phyloP scores from a whole-genome alignment of 2,329 filamentous ascomycete genomes.

The Dryadomyces sulphureus region DNA sequence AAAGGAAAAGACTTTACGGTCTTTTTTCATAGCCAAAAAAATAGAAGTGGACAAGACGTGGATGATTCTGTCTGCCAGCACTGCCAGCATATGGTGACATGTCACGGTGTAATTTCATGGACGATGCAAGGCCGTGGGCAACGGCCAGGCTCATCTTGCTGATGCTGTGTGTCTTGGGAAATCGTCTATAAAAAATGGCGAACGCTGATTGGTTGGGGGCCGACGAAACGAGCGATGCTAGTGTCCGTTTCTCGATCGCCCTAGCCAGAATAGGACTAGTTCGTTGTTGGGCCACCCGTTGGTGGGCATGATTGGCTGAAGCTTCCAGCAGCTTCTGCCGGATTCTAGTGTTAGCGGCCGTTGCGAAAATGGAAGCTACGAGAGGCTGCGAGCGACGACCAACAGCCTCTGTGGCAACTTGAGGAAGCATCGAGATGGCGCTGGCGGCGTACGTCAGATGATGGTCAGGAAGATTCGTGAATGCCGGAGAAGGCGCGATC shows the following conservation, averaged over 20 bases:
- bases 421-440: slow-evolving; percentile 14
- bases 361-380: neutral
- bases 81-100: neutral
- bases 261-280: neutral
- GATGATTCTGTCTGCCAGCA: neutral
- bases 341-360: neutral
- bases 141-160: no score
- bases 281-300: no score
- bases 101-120: neutral
- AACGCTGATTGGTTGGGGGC: neutral
- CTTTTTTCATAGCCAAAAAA: neutral
- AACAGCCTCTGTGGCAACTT: neutral
- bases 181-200: neutral
- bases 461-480: neutral
- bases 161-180: no score
- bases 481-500: neutral
- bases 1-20: no score
- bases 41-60: neutral
- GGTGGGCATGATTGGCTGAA: slow-evolving; percentile 2
- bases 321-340: slow-evolving; percentile 2
- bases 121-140: no score
- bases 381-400: neutral
- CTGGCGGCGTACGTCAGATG: neutral
- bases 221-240: neutral
- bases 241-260: neutral